These are phyloP conservation scores for Solanum neorickii DNA, from an alignment of 257 asterid genomes.

Conservation along the genomic window DNA sequence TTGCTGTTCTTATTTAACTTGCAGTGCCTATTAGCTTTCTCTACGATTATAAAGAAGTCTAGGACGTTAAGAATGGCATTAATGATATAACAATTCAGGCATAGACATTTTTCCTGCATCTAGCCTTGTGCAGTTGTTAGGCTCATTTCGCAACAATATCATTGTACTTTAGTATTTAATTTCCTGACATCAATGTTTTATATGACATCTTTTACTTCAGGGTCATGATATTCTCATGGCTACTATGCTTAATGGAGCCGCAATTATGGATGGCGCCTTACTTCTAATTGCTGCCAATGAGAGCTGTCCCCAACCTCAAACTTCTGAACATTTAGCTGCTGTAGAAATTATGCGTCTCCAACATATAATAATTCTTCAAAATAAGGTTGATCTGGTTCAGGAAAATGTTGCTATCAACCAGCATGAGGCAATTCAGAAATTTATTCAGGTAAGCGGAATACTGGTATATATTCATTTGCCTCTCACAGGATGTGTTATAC, in stretches of 20 bases:
- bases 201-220: constrained; percentile 12
- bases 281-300: constrained; percentile 94
- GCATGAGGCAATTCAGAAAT: constrained; percentile 88
- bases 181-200: background rate
- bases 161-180: background rate
- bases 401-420: constrained; percentile 94
- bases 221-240: constrained; percentile 99
- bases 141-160: background rate
- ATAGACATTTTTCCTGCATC: background rate
- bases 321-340: constrained; percentile 94
- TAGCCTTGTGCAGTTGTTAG: background rate
- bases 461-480: background rate
- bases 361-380: constrained; percentile 89
- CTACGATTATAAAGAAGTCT: background rate
- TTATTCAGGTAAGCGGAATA: constrained; percentile 49
- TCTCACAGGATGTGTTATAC: background rate
- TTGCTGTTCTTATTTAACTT: background rate
- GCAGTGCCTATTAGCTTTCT: background rate
- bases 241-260: constrained; percentile 96
- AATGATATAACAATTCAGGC: background rate
- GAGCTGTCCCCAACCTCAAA: constrained; percentile 97
- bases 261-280: constrained; percentile 93
- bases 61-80: background rate
- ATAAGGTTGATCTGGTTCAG: constrained; percentile 94
- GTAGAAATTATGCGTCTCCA: constrained; percentile 93